phyloP scores from a whole-genome alignment of 495 filamentous ascomycete species.

The Neurospora cerealis region DNA sequence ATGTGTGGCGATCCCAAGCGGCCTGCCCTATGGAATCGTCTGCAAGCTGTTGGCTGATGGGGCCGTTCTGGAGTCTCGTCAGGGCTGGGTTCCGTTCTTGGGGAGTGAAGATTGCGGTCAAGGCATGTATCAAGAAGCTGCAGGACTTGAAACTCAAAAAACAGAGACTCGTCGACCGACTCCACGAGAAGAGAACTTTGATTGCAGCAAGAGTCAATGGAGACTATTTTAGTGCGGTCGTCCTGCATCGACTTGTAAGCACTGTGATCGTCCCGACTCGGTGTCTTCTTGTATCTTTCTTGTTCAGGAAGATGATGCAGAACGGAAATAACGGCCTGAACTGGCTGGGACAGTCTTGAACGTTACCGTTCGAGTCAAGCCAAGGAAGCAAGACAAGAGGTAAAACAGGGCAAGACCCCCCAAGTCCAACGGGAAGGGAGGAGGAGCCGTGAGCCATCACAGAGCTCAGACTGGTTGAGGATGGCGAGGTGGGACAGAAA shows the following conservation, averaged over 20 bases:
- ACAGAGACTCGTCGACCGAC: neutral
- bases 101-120: neutral
- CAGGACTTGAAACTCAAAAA: neutral
- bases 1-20: neutral
- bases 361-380: neutral
- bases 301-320: neutral
- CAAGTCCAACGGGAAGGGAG: neutral
- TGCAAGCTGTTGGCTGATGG: conserved; percentile 1
- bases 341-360: neutral
- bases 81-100: neutral
- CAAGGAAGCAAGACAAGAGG: neutral
- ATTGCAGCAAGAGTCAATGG: neutral
- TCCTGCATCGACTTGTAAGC: neutral
- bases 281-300: neutral
- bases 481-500: neutral
- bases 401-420: neutral
- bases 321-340: neutral
- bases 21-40: neutral
- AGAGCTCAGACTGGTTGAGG: neutral
- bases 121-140: neutral
- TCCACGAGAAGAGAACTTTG: neutral
- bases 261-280: neutral
- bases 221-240: neutral
- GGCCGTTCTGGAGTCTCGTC: conserved; percentile 2
- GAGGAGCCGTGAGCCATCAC: neutral